Evolutionary conservation across 352 stramenopile genomes (phyloP), one percentile per base, ranked within the genome.

Genomic region (Globisporangium echinulatum): DNA sequence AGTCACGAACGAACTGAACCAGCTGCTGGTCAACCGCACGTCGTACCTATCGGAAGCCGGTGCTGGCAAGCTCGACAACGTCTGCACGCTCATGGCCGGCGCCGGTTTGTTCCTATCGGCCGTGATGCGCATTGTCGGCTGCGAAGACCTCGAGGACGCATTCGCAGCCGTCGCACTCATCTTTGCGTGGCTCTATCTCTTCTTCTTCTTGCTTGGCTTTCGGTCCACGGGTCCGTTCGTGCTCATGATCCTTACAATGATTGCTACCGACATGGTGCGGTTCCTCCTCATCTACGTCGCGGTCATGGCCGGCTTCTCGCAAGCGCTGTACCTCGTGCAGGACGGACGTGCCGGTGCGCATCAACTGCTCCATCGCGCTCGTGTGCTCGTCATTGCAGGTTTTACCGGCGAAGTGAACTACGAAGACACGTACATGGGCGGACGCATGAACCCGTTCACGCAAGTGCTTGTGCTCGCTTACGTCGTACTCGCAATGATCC

Each of bases 191-290:
- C 75, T 83, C 46, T 87, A 87, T 57, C 54, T 77, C 39, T 82
- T 87, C 53, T 90, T 85, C 63, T 90, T 89, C 64, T 54, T 90
- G 15, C 52, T 86, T 11, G 75, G 79, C 6, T 87, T 85, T 58
- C 75, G 76, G 52, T 74, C 68, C 15, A 87, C 77, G 4, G 77
- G 79, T 6, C 79, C 79, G 33, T 85, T 86, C 53, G 73, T 89
- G 36, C 79, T 87, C 51, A 87, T 85, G 77, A 84, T 89, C 49
- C 58, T 83, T 9, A 67, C 68, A 1, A 87, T 89, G 75, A 75
- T 89, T 47, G 59, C 67, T 40, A 82, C 67, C 55, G 79, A 89
- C 52, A 74, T 89, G 10, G 65, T 74, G 17, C 73, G 75, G 4
- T 89, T 89, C 54, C 61, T 86, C 36, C 57, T 79, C 25, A 72